These are phyloP conservation scores for Phalaenopsis aphrodite DNA, from an alignment of 106 monocot species.

Conservation along the genomic window DNA sequence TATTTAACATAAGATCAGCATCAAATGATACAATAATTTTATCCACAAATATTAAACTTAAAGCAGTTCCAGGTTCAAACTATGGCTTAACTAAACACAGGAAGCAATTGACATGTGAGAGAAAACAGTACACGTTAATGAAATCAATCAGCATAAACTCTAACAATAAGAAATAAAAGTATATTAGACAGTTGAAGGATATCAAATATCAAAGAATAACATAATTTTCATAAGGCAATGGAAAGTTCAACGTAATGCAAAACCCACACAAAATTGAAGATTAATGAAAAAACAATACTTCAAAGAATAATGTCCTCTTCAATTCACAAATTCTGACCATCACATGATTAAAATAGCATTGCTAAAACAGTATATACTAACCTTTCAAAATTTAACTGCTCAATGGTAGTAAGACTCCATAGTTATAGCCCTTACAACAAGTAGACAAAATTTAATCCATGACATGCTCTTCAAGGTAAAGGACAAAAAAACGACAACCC, in stretches of 20 bases:
- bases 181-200: neutral
- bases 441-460: neutral
- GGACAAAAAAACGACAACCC: neutral
- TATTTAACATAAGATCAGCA: neutral
- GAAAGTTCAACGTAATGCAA: neutral
- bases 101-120: neutral
- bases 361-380: neutral
- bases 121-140: neutral
- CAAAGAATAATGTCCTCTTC: neutral
- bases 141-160: neutral
- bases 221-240: neutral
- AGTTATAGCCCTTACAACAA: neutral
- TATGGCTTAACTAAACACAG: neutral
- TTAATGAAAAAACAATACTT: neutral
- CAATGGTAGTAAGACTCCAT: neutral
- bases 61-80: neutral
- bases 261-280: neutral
- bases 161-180: neutral
- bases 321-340: neutral
- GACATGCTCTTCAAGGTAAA: neutral
- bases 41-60: neutral
- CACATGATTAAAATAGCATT: neutral
- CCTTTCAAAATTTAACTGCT: neutral
- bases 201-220: neutral
- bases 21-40: neutral